A percentile compares a stretch with the other conserved stretches of the same genome.
phyloP scores from a whole-genome alignment of 345 rosid species.

The Brassica nigra region DNA sequence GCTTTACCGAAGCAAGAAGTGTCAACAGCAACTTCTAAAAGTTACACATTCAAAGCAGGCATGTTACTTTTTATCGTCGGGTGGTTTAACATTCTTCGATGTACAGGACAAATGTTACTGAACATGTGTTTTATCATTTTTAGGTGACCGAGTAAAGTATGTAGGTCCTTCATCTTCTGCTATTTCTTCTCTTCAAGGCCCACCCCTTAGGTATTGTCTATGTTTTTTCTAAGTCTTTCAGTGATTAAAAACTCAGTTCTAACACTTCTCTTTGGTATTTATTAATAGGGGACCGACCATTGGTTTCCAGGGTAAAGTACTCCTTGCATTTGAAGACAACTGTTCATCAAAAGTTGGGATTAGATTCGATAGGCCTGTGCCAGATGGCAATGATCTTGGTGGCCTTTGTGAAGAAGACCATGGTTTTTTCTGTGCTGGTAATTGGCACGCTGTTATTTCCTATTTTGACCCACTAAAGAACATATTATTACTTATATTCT shows the following conservation, averaged over 20 bases:
- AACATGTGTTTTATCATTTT: conserved; percentile 33
- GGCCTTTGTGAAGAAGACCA: conserved; percentile 88
- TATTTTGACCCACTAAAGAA: neutral
- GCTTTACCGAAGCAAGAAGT: conserved; percentile 84
- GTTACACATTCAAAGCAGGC: conserved; percentile 78
- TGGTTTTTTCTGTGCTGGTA: conserved; percentile 95
- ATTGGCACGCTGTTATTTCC: conserved; percentile 1
- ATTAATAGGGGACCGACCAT: conserved; percentile 67
- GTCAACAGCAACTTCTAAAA: conserved; percentile 93
- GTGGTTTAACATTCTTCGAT: conserved; percentile 21
- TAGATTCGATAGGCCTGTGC: conserved; percentile 83
- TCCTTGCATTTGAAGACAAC: conserved; percentile 92
- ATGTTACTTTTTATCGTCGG: conserved; percentile 29
- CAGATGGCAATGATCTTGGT: conserved; percentile 93
- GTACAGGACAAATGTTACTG: conserved; percentile 7
- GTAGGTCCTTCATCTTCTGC: conserved; percentile 58
- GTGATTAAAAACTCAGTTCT: neutral
- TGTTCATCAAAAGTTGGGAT: conserved; percentile 86
- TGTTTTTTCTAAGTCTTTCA: neutral
- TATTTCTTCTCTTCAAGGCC: conserved; percentile 54
- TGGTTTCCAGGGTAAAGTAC: conserved; percentile 87
- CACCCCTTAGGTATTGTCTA: conserved; percentile 52
- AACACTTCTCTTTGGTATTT: neutral
- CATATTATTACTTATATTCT: conserved; percentile 1
- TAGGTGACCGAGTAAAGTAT: conserved; percentile 92